Conservation (phyloP, 2,329 filamentous ascomycete species). For the Venturia oleaginea region DNA sequence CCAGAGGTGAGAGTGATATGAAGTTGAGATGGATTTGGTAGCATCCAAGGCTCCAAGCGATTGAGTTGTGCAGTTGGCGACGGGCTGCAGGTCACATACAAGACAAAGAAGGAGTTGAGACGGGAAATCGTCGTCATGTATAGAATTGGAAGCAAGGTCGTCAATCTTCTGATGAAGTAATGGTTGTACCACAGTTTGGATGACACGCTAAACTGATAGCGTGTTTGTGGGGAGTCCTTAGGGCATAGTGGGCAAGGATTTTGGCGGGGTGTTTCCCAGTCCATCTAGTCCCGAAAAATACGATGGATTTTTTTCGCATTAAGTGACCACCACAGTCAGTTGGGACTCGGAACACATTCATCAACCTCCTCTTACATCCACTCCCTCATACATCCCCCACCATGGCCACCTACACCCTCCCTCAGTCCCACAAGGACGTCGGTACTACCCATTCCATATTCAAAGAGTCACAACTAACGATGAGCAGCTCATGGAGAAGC, state of each 20-base stretch:
- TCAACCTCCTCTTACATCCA: not conserved
- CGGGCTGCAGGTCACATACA: too few species aligned
- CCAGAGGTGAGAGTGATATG: too few species aligned
- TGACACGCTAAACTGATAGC: too few species aligned
- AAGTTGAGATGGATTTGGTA: too few species aligned
- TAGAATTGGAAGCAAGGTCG: too few species aligned
- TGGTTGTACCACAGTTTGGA: too few species aligned
- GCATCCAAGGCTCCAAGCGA: too few species aligned
- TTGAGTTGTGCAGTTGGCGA: too few species aligned
- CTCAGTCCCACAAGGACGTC: slow-evolving; percentile 57
- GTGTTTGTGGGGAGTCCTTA: not conserved
- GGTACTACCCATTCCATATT: slow-evolving; percentile 24
- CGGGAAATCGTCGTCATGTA: too few species aligned
- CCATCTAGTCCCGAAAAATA: not conserved
- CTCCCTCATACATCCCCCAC: not conserved
- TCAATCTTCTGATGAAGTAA: too few species aligned
- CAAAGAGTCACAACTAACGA: slow-evolving; percentile 14
- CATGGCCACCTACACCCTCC: slow-evolving; percentile 50
- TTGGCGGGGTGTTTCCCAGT: not conserved
- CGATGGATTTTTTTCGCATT: not conserved
- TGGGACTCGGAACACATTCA: not conserved
- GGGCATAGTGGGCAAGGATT: not conserved
- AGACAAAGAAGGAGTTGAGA: too few species aligned
- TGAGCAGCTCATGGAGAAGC: slow-evolving; percentile 83
- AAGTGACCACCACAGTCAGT: not conserved